Conservation (phyloP, 192 early-diverging fungal genomes). For the Mortierella claussenii region DNA sequence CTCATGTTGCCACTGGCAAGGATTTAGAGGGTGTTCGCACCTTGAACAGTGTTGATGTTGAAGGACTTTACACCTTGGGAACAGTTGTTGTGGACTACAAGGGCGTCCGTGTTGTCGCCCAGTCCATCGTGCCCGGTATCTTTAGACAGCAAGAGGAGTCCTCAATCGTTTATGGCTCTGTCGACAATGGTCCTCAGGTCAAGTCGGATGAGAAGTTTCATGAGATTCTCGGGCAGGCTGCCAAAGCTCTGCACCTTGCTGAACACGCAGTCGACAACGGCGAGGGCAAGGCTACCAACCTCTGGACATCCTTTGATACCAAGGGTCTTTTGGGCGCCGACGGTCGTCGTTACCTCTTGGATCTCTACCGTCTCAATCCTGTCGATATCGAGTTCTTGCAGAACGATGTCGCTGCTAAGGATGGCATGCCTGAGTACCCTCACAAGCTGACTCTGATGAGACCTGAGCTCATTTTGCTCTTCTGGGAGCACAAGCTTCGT, state of each 20-base stretch:
- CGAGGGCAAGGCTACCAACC: constrained; percentile 66
- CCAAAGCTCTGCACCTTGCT: constrained; percentile 82
- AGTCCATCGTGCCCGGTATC: constrained; percentile 88
- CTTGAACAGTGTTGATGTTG: constrained; percentile 76
- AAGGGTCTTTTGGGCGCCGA: constrained; percentile 96
- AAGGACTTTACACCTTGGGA: constrained; percentile 89
- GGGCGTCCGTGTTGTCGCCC: constrained; percentile 90
- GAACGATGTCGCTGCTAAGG: constrained; percentile 66
- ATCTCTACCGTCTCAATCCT: constrained; percentile 92
- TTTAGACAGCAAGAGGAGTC: constrained; percentile 79
- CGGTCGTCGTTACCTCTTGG: constrained; percentile 90
- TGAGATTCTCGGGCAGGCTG: constrained; percentile 72
- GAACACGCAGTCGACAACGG: constrained; percentile 82
- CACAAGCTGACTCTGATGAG: constrained; percentile 87
- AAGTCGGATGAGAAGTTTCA: constrained; percentile 82
- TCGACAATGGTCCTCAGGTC: constrained; percentile 85
- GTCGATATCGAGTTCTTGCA: constrained; percentile 93
- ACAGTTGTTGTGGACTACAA: constrained; percentile 94
- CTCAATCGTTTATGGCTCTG: constrained; percentile 90
- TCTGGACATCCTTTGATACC: constrained; percentile 88
- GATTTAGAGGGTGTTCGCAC: constrained; percentile 91
- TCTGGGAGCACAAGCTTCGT: constrained; percentile 85
- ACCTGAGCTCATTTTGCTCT: constrained; percentile 86
- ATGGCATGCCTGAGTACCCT: constrained; percentile 79
- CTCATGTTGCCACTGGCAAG: constrained; percentile 93